These are phyloP conservation scores for Coemansia sp. DNA, from an alignment of 192 early-diverging fungal species.

Conservation along the genomic window DNA sequence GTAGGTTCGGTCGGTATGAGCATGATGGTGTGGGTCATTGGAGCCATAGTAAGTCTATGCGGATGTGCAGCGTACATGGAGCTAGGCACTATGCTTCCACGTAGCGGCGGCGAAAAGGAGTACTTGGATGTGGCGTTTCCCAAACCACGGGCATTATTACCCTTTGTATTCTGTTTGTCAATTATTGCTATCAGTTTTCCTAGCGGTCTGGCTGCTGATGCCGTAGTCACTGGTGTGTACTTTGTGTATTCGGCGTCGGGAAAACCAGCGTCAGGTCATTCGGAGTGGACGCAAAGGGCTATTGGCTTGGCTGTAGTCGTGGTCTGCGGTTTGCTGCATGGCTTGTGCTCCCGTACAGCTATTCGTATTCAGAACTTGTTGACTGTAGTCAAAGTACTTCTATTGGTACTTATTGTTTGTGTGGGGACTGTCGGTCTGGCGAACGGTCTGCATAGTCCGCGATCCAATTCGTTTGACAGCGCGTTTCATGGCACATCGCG, in stretches of 20 bases:
- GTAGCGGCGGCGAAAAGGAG: constrained; percentile 66
- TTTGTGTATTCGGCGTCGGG: constrained; percentile 46
- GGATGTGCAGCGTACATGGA: constrained; percentile 56
- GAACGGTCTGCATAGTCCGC: neutral
- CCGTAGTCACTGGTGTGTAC: constrained; percentile 50
- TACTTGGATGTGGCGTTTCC: constrained; percentile 62
- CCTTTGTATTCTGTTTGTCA: constrained; percentile 55
- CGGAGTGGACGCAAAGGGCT: constrained; percentile 46
- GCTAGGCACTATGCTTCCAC: constrained; percentile 59
- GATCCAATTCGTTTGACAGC: constrained; percentile 9
- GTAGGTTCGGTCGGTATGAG: constrained; percentile 53
- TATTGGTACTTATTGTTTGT: constrained; percentile 47
- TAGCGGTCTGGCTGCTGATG: constrained; percentile 45
- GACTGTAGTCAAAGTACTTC: constrained; percentile 52
- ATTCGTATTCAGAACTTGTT: constrained; percentile 43
- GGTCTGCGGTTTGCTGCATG: constrained; percentile 33
- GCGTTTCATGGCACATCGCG: constrained; percentile 27
- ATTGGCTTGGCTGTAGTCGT: constrained; percentile 39
- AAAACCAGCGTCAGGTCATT: constrained; percentile 2
- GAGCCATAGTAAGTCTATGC: constrained; percentile 42
- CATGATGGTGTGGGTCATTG: constrained; percentile 49
- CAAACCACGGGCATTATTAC: constrained; percentile 51
- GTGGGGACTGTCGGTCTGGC: constrained; percentile 25
- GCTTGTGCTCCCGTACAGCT: constrained; percentile 26
- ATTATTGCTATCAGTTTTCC: constrained; percentile 41